phyloP scores from a whole-genome alignment of 768 basidiomycete species.

The Boletus fagicola region DNA sequence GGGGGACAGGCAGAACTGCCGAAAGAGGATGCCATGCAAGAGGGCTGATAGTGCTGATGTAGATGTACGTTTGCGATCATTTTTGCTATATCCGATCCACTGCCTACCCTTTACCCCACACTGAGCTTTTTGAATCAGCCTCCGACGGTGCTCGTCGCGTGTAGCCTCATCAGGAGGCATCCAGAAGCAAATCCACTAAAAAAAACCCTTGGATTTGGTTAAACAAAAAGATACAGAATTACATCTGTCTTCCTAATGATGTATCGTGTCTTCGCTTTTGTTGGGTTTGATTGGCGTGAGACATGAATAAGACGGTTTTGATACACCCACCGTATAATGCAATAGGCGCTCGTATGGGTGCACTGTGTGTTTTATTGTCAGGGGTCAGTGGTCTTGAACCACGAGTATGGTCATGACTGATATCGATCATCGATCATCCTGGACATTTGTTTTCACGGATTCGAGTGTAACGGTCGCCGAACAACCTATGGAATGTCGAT shows the following conservation, averaged over 20 bases:
- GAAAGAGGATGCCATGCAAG: slow-evolving; percentile 24
- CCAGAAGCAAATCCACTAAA: background rate
- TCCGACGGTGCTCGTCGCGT: background rate
- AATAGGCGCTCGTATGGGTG: background rate
- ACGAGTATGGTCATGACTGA: background rate
- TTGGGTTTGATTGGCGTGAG: too few relatives aligned
- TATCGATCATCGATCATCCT: too few relatives aligned
- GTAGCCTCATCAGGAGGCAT: background rate
- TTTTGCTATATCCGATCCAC: background rate
- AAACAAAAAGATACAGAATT: background rate
- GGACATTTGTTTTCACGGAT: background rate
- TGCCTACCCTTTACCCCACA: background rate
- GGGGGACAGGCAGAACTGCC: slow-evolving; percentile 10
- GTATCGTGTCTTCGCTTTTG: too few relatives aligned
- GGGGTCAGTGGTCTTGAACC: background rate
- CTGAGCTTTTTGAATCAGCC: background rate
- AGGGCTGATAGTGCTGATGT: slow-evolving; percentile 27
- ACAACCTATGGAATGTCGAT: background rate
- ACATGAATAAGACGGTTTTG: background rate
- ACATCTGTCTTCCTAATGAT: background rate
- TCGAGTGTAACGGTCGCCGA: background rate
- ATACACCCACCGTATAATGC: background rate
- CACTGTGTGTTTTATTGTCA: background rate
- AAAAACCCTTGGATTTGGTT: too few relatives aligned
- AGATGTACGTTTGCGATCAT: background rate